Evolutionary conservation across 2,329 filamentous ascomycete species (phyloP), one percentile per base, ranked within the genome.

Genomic region (Dactylellina parvicollis): DNA sequence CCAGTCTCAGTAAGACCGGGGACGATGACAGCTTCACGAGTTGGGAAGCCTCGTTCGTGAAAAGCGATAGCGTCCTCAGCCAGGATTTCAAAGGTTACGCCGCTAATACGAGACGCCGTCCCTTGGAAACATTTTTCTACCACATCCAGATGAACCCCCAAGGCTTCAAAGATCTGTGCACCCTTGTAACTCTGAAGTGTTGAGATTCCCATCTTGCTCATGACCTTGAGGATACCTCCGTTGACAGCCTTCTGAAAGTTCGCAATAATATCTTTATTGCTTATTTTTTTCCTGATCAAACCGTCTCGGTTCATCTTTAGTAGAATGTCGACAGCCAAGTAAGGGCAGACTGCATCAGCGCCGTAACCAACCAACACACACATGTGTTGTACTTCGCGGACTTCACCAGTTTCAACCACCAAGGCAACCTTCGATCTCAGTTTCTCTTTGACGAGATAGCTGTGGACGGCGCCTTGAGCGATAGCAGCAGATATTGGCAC

Each of bases 191-290:
- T 94, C 79, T 94, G 92, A 47, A 98, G 85, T 30, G 94, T 98
- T 4, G 94, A 97, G 76, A 98, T 98, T 84, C 94, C 94, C 94
- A 98, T 98, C 85, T 98, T 98, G 81, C 90, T 95, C 94, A 98
- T 98, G 80, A 98, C 94, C 83, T 98, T 98, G 76, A 98, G 85
- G 76, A 98, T 96, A 83, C 94, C 94, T 79, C 94, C 94, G 77
- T 97, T 93, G 78, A 91, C 94, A 75, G 94, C 97, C 81, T 96
- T 91, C 83, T 96, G 96, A 86, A 97, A 98, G 84, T 98, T 98
- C 78, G 90, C 88, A 77, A 97, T 93, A 65, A 97, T 88, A 78
- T 89, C 86, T 74, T 96, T 89, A 69, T 95, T 87, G 18, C 86
- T 86, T 44, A 96, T 84, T 81, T 95, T 90, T 86, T 96, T 96